Base-by-base conservation (phyloP, 1,284 basidiomycete species). In the Sporisorium exsertum region DNA sequence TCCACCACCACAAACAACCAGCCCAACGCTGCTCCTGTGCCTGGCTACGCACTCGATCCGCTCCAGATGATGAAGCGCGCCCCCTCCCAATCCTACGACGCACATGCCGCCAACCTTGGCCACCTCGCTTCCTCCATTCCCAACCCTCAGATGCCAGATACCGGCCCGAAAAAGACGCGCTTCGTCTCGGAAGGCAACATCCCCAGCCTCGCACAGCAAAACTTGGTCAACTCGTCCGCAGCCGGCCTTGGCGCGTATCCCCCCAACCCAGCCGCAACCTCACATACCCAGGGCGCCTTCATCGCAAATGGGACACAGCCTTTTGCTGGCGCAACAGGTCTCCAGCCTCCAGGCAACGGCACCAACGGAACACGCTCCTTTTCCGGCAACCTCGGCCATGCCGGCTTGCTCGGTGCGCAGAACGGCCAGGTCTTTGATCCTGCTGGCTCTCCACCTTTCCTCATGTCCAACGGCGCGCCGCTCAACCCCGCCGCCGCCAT, bases 171-270 rank as follows among this genome's bases (percentile, higher is more conserved):
- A 40, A 81, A 81, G 62, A 71, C 78, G 2, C 78, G 80, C 51
- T 81, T 78, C 46, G 77, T 80, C 26, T 79, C 77, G 6, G 80
- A 80, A 29, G 80, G 78, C 45, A 78, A 80, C 70, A 71, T 80
- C 24, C 75, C 74, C 16, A 72, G 53, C 49, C 54, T 73, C 18
- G 58, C 54, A 8, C 70, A 70, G 51, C 73, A 70, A 6, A 72
- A 67, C 58, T 72, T 77, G 51, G 58, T 37, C 27, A 65, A 59
- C 55, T 5, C 57, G 1, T 54, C 55, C 24, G 35, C 62, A 12
- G 56, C 47, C 27, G 40, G 22, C 20, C 63, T 69, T 18, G 72
- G 60, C 22, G 42, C 40, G 3, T 70, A 54, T 24, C 51, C 59
- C 9, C 22, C 60, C 15, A 55, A 42, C 13, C 45, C 49, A 7